Evolutionary conservation across 345 rosid species (phyloP).

Genomic region (Hypericum perforatum): DNA sequence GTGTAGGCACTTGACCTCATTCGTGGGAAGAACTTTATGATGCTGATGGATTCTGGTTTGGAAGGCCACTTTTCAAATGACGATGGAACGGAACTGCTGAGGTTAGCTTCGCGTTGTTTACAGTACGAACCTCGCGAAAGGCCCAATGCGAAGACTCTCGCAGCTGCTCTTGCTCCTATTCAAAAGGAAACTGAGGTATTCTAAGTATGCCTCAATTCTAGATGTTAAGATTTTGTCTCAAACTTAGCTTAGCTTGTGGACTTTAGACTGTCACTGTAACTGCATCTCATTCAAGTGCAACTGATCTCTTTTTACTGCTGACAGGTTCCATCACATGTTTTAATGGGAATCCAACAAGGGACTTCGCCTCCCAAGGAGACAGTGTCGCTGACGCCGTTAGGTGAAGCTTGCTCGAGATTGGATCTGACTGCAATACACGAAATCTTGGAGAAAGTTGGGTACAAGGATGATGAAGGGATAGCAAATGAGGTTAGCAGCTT

Average conservation of each 20-base stretch:
- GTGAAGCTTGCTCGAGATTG: constrained; percentile 69
- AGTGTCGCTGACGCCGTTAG: constrained; percentile 59
- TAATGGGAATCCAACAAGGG: constrained; percentile 67
- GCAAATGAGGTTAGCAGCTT: constrained; percentile 58
- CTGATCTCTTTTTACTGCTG: neutral
- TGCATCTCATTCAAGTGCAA: too few species aligned
- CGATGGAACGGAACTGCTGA: constrained; percentile 69
- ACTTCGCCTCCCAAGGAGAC: constrained; percentile 20
- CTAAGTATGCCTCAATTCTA: neutral
- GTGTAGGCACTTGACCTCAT: constrained; percentile 82
- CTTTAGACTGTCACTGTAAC: too few species aligned
- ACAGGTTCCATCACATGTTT: constrained; percentile 61
- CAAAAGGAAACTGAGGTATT: constrained; percentile 74
- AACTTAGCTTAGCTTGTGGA: neutral
- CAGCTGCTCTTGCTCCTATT: constrained; percentile 58
- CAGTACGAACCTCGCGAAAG: constrained; percentile 78
- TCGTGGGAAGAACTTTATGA: constrained; percentile 72
- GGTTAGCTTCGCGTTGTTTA: constrained; percentile 70
- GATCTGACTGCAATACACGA: constrained; percentile 78
- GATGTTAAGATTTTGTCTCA: neutral
- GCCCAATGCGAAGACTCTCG: constrained; percentile 64
- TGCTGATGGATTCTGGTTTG: constrained; percentile 77
- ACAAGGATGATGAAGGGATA: constrained; percentile 77
- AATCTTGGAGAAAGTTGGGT: constrained; percentile 65
- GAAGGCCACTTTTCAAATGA: constrained; percentile 68